Evolutionary conservation across 345 rosid genomes (phyloP).

Genomic region (Eucalyptus pumila): DNA sequence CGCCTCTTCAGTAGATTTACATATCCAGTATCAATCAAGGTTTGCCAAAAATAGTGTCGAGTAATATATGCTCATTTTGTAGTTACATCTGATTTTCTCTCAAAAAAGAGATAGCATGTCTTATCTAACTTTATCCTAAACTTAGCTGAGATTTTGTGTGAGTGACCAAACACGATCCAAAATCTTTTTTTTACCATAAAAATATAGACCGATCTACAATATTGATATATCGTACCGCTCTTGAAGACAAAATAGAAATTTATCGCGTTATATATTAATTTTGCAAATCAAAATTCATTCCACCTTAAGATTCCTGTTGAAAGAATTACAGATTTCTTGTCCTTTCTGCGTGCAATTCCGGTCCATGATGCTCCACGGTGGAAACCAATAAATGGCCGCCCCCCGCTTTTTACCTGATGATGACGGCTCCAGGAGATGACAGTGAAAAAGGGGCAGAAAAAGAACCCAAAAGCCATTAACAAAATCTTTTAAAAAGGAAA

Average conservation of each 20-base stretch:
- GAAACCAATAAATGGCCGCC: not conserved
- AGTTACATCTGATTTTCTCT: not conserved
- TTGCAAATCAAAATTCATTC: not conserved
- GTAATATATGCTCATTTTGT: not conserved
- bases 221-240: not conserved
- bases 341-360: not conserved
- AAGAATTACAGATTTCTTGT: not conserved
- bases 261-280: not conserved
- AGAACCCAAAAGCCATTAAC: not conserved
- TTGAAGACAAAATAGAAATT: not conserved
- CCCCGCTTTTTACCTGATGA: not conserved
- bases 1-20: not conserved
- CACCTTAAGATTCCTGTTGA: not conserved
- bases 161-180: not conserved
- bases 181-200: not conserved
- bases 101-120: not conserved
- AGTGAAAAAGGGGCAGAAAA: not conserved
- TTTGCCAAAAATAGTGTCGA: not conserved
- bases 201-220: fast-evolving
- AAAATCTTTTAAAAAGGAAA: not conserved
- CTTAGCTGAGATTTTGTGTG: not conserved
- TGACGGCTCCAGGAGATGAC: not conserved
- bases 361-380: not conserved
- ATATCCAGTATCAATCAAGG: not conserved
- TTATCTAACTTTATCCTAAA: not conserved